These are phyloP conservation scores for Krasilnikovozyma curviuscula DNA, from an alignment of 768 basidiomycete species.

Conservation along the genomic window DNA sequence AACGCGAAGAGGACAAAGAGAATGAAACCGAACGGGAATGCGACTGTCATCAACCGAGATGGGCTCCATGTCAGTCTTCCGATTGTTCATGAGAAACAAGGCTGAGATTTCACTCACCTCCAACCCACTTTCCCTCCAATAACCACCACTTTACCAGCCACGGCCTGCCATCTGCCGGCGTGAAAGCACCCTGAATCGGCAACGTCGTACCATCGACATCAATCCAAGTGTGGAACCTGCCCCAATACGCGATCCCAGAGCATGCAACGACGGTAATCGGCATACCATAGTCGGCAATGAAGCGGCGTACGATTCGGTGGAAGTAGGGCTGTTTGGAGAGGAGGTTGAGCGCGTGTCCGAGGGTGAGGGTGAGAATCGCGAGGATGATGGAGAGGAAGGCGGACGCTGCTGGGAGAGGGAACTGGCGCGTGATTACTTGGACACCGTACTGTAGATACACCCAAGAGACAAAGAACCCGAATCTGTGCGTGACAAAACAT, in stretches of 20 bases:
- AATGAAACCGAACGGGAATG: constrained; percentile 70
- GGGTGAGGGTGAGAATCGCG: constrained; percentile 55
- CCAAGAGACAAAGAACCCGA: background rate
- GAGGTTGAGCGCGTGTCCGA: constrained; percentile 52
- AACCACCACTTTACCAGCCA: constrained; percentile 87
- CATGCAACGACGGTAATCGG: constrained; percentile 59
- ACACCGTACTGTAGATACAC: constrained; percentile 73
- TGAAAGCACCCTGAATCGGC: constrained; percentile 48
- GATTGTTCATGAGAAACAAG: too few species aligned
- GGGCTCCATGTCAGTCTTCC: too few species aligned
- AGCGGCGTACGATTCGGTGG: constrained; percentile 51
- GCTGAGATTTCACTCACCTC: too few species aligned
- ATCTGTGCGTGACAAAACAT: too few species aligned
- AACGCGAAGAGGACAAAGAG: constrained; percentile 41
- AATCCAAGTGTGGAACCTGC: constrained; percentile 34
- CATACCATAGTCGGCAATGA: constrained; percentile 78
- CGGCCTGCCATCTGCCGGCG: constrained; percentile 44
- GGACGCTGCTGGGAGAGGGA: constrained; percentile 25
- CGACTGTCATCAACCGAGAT: too few species aligned
- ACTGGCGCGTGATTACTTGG: constrained; percentile 60
- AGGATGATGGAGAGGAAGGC: constrained; percentile 46
- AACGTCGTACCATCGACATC: constrained; percentile 33
- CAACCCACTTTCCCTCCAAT: constrained; percentile 70
- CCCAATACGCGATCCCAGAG: constrained; percentile 73
- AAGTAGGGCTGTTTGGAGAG: constrained; percentile 47